phyloP scores from a whole-genome alignment of 1,284 basidiomycete species.

The Cystobasidium slooffiae region DNA sequence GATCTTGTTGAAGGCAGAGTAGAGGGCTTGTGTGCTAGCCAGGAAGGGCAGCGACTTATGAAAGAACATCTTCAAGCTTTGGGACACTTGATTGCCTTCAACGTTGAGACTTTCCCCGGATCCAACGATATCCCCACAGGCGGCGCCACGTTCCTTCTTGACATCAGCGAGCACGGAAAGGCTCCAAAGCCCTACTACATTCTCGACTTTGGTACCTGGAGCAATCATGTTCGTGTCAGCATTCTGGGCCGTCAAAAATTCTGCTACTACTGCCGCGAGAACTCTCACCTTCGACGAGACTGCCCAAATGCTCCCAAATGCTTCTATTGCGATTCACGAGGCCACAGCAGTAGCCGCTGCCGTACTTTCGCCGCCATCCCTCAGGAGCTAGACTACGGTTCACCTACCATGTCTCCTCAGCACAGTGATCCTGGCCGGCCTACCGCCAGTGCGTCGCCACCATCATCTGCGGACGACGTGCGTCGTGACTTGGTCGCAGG shows the following conservation, averaged over 20 bases:
- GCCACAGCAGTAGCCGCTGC: not conserved
- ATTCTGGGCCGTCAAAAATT: constrained; percentile 1
- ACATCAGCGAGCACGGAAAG: constrained; percentile 16
- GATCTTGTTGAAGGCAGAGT: constrained; percentile 2
- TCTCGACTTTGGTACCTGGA: constrained; percentile 1
- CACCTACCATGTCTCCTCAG: too few relatives aligned
- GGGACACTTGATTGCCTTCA: constrained; percentile 8
- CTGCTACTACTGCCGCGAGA: constrained; percentile 26
- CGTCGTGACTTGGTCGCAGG: too few relatives aligned
- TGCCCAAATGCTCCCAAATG: constrained; percentile 23
- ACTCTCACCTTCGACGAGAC: not conserved
- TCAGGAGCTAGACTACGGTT: too few relatives aligned
- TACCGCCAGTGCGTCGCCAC: too few relatives aligned
- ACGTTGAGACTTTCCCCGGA: constrained; percentile 4
- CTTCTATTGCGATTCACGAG: not conserved
- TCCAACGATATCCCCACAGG: constrained; percentile 2
- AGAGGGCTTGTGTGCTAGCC: not conserved
- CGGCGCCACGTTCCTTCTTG: constrained; percentile 1
- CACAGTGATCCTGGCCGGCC: too few relatives aligned
- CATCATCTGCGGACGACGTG: too few relatives aligned
- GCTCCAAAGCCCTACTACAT: not conserved
- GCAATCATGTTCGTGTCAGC: not conserved
- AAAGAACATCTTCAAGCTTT: constrained; percentile 9
- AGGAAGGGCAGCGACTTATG: not conserved
- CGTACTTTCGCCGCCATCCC: not conserved